Evolutionary conservation across 257 asterid species (phyloP).

Genomic region (Perilla frutescens): DNA sequence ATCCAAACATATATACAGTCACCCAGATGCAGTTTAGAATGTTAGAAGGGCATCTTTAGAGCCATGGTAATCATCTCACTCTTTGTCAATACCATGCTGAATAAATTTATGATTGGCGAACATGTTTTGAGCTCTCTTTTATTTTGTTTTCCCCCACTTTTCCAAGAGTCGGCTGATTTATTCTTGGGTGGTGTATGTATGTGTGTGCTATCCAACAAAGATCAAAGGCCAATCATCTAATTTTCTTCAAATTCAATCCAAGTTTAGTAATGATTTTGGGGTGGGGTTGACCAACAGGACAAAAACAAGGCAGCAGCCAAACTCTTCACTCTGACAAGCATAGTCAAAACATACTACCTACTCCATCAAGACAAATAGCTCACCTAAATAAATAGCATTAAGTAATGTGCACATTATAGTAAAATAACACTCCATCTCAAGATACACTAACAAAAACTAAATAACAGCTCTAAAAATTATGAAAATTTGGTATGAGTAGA

Average conservation of each 20-base stretch:
- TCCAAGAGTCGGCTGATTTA: constrained; percentile 8
- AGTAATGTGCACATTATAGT: neutral
- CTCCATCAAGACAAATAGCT: constrained; percentile 15
- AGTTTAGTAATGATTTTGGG: neutral
- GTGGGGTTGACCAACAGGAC: neutral
- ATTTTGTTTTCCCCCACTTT: neutral
- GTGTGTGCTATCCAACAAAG: neutral
- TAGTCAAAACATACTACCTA: neutral
- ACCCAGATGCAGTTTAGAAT: neutral
- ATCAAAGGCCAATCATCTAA: neutral
- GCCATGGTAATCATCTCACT: neutral
- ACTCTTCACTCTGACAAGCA: neutral
- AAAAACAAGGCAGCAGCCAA: neutral
- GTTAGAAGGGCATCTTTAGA: neutral
- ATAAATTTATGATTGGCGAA: neutral
- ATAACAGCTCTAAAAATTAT: neutral
- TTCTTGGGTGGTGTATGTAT: neutral
- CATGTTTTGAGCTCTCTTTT: neutral
- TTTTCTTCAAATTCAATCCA: neutral
- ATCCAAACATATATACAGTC: neutral
- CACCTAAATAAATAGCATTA: neutral
- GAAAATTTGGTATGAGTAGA: neutral
- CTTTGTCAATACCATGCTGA: neutral
- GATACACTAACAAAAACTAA: neutral
- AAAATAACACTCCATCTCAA: neutral